Evolutionary conservation across 306 rosid genomes (phyloP), one percentile per base, ranked within the genome.

Genomic region (Prunus mongolica): DNA sequence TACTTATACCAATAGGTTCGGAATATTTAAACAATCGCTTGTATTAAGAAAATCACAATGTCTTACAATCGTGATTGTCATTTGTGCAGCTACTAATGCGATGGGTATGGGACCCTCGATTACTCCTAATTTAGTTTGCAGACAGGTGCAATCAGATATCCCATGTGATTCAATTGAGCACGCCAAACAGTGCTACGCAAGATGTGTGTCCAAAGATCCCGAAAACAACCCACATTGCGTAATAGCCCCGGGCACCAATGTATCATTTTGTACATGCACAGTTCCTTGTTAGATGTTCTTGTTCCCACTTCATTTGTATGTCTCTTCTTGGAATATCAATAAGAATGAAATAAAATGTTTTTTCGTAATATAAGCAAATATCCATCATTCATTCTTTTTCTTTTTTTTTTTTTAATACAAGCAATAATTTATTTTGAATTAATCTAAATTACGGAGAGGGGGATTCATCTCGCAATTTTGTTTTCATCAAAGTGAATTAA

Each of bases 371-470:
- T 18, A 12, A 50, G 54, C 14, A 50, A 13, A 47, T 4, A 50
- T 14, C 19, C 54, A 51, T 16, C 19, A 5, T 34, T 34, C 38
- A 34, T 34, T 34, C 7, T 5, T 5, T 34, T 34, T 34, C 8
- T 34, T 1, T 34, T 34, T 34, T 34, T 2, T 34, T 1, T 34
- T 34, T 34, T 34, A 0, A 34, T 34, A 34, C 38, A 34, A 34
- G 38, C 38, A 1, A 34, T 5, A 34, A 34, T 34, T 1, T 5
- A 34, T 34, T 34, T 34, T 34, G 2, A 34, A 34, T 1, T 34
- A 34, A 34, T 5, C 38, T 34, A 34, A 5, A 34, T 0, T 34
- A 5, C 0, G 2, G 0, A 0, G 6, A 5, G 2, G 38, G 2
- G 0, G 8, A 34, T 5, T 32, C 38, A 32, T 32, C 41, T 34